Base-by-base conservation (phyloP, 1,284 basidiomycete genomes). In the Termitomyces sp. region DNA sequence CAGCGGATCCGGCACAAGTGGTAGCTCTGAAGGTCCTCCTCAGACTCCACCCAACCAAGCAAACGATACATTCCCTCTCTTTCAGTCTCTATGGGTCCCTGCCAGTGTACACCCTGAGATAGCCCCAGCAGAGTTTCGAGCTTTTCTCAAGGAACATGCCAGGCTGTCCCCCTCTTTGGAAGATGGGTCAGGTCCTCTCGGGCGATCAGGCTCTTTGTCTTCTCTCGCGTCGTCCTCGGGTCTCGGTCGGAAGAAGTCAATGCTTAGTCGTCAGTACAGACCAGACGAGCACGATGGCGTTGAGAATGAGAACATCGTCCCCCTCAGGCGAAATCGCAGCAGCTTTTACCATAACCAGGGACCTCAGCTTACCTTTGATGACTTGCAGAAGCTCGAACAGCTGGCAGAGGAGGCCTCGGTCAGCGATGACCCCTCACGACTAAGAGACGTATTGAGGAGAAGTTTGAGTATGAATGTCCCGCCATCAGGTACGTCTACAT, bases 21-120 rank as follows among this genome's bases (percentile, higher is more conserved):
- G 58, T 63, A 67, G 63, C 58, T 62, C 65, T 31, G 62, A 64
- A 40, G 67, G 69, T 40, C 50, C 62, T 9, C 61, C 60, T 41
- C 47, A 57, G 40, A 57, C 53, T 30, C 53, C 68, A 41, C 67
- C 66, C 56, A 65, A 64, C 49, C 64, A 71, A 44, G 67, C 74
- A 49, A 85, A 88, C 64, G 89, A 92, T 73, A 86, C 88, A 8
- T 83, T 85, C 64, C 86, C 92, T 70, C 83, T 98, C 57, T 98
- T 98, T 33, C 31, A 36, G 24, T 50, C 49, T 19, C 44, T 55
- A 77, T 99, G 96, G 96, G 93, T 99, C 15, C 96, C 96, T 39
- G 96, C 96, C 13, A 85, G 90, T 54, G 78, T 98, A 21, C 96
- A 99, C 68, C 97, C 96, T 19, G 96, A 99, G 75, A 91, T 99